A percentile compares a stretch with the other conserved stretches of the same genome.
These are phyloP conservation scores for Dactylellina sp. DNA, from an alignment of 2,329 filamentous ascomycete genomes.

Conservation along the genomic window DNA sequence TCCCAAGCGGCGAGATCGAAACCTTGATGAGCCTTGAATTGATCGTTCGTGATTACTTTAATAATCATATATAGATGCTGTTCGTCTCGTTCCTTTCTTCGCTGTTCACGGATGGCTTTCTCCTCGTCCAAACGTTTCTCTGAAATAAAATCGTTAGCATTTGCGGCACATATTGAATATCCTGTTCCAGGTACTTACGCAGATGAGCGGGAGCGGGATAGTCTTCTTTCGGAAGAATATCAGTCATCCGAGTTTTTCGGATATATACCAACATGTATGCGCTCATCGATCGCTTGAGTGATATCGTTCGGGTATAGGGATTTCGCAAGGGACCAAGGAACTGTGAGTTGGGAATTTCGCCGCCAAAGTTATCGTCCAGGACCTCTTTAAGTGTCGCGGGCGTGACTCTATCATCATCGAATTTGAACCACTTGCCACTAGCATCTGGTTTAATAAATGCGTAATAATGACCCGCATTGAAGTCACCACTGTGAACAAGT, in stretches of 20 bases:
- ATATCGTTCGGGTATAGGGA: constrained; percentile 74
- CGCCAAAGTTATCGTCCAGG: constrained; percentile 95
- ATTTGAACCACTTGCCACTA: constrained; percentile 94
- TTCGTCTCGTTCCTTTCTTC: constrained; percentile 89
- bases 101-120: constrained; percentile 77
- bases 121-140: constrained; percentile 84
- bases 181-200: constrained; percentile 67
- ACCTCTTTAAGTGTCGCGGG: constrained; percentile 90
- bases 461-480: constrained; percentile 98
- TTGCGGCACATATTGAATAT: background rate
- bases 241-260: constrained; percentile 83
- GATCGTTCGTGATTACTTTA: constrained; percentile 81
- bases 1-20: constrained; percentile 84
- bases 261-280: constrained; percentile 99
- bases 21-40: constrained; percentile 82
- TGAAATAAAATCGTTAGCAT: constrained; percentile 60
- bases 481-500: constrained; percentile 92
- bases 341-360: constrained; percentile 72
- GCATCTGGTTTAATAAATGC: constrained; percentile 94
- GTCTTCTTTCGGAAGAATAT: constrained; percentile 80
- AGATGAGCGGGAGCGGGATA: constrained; percentile 76
- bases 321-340: constrained; percentile 69
- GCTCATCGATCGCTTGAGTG: constrained; percentile 78
- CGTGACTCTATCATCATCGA: constrained; percentile 97
- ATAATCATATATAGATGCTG: constrained; percentile 91